These are phyloP conservation scores for Pseudonitzschia pungens DNA, from an alignment of 108 stramenopile species.

Conservation along the genomic window DNA sequence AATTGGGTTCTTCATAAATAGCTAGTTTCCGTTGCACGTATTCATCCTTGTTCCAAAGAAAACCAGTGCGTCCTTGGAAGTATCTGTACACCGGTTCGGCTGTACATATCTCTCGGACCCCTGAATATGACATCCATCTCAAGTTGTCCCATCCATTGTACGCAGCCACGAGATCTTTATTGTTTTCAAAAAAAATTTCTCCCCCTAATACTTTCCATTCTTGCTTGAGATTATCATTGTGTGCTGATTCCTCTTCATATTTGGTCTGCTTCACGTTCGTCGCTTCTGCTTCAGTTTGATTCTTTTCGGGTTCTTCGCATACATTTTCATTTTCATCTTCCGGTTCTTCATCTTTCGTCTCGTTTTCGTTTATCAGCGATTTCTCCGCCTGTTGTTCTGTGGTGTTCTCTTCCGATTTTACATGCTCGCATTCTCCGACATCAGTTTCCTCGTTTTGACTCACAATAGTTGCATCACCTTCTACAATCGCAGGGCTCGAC, in stretches of 20 bases:
- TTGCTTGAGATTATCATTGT: conserved; percentile 9
- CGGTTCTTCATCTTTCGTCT: not conserved
- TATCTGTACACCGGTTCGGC: conserved; percentile 24
- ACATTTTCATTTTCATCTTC: conserved; percentile 2
- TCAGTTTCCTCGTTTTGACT: not conserved
- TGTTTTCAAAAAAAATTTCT: conserved; percentile 30
- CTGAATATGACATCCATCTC: conserved; percentile 52
- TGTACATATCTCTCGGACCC: conserved; percentile 34
- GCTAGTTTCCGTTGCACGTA: conserved; percentile 45
- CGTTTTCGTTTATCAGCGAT: conserved; percentile 10
- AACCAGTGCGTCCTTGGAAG: conserved; percentile 22
- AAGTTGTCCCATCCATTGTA: conserved; percentile 57
- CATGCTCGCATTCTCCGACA: not conserved
- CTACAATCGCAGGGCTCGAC: not conserved
- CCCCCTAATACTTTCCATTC: conserved; percentile 28
- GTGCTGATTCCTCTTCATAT: not conserved
- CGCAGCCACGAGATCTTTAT: conserved; percentile 7
- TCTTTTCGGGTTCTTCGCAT: not conserved
- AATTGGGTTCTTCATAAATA: conserved; percentile 51
- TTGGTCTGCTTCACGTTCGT: not conserved
- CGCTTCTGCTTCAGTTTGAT: not conserved
- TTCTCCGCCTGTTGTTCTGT: not conserved
- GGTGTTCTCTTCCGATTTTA: not conserved
- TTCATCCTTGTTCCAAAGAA: conserved; percentile 46
- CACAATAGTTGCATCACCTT: not conserved